phyloP scores from a whole-genome alignment of 169 alveolate genomes.

The Plasmodium billcollinsi region DNA sequence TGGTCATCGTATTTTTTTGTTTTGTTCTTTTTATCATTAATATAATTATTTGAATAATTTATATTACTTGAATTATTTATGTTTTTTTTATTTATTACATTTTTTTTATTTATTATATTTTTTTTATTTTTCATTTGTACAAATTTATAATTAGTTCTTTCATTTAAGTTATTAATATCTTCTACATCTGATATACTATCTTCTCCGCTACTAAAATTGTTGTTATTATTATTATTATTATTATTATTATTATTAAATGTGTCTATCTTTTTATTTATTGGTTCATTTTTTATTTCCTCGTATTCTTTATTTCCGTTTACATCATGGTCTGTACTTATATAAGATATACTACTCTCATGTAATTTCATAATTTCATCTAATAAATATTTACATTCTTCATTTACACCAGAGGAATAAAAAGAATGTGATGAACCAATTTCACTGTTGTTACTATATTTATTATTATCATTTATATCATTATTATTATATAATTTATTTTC shows the following conservation, averaged over 20 bases:
- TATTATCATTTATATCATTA: background rate
- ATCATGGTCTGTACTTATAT: too few relatives aligned
- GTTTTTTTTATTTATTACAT: background rate
- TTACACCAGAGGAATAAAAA: too few relatives aligned
- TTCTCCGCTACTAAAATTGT: background rate
- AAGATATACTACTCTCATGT: background rate
- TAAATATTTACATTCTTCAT: too few relatives aligned
- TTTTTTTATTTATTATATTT: background rate
- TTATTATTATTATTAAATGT: background rate
- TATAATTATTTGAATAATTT: background rate
- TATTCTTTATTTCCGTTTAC: too few relatives aligned
- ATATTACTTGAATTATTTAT: background rate
- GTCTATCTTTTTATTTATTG: too few relatives aligned
- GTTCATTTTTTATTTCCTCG: too few relatives aligned
- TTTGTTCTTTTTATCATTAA: background rate
- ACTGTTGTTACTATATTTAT: background rate
- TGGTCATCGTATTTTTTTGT: background rate
- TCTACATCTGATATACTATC: slow-evolving; percentile 47
- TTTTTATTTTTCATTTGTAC: slow-evolving; percentile 49
- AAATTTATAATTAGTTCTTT: slow-evolving; percentile 23
- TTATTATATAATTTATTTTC: background rate
- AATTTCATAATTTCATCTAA: background rate
- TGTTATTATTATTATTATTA: background rate
- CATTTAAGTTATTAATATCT: slow-evolving; percentile 53
- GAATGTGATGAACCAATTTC: too few relatives aligned